phyloP scores from a whole-genome alignment of 345 rosid species.

The Lumnitzera littorea region DNA sequence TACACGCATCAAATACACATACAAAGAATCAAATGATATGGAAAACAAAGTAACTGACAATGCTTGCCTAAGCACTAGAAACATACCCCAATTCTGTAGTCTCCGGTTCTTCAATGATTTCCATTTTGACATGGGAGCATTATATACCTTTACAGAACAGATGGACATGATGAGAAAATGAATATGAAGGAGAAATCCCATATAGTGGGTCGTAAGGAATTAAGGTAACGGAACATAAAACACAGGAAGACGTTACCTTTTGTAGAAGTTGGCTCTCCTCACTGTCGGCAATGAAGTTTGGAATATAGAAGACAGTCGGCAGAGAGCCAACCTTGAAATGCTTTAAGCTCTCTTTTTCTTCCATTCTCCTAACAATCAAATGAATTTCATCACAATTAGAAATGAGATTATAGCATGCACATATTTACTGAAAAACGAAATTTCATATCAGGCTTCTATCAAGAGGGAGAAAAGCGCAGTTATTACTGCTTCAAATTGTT shows the following conservation, averaged over 20 bases:
- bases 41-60: not conserved
- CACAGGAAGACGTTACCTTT: conserved; percentile 25
- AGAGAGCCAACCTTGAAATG: conserved; percentile 46
- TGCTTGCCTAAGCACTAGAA: not conserved
- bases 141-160: conserved; percentile 37
- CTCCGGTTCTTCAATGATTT: conserved; percentile 79
- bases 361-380: conserved; percentile 5
- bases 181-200: not conserved
- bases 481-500: no score
- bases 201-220: not conserved
- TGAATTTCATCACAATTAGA: no score
- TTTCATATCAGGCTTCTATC: no score
- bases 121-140: conserved; percentile 74
- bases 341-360: conserved; percentile 22
- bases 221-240: not conserved
- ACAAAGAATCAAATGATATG: not conserved
- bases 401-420: no score
- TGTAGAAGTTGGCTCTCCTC: conserved; percentile 54
- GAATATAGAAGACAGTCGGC: conserved; percentile 60
- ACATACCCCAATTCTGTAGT: conserved; percentile 86
- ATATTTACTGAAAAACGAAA: no score
- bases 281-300: conserved; percentile 45
- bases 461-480: no score
- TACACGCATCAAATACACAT: no score
- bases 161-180: not conserved